A percentile compares a stretch with the other conserved stretches of the same genome.
Conservation (phyloP, 768 basidiomycete species). For the Sarcodon aspratus region DNA sequence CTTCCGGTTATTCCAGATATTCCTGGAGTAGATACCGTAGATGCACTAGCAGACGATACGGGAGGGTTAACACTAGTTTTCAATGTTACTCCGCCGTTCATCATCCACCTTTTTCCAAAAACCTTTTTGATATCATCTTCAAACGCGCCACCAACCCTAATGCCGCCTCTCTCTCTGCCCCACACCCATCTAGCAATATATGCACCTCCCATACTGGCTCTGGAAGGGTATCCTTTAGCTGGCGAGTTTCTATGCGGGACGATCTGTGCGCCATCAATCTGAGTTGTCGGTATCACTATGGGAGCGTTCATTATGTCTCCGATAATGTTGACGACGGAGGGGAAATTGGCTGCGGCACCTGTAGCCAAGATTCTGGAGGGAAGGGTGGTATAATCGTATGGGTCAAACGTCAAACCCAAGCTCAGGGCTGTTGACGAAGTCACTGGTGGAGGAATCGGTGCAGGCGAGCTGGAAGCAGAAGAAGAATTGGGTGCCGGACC, state of each 20-base stretch:
- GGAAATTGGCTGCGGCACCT: conserved; percentile 79
- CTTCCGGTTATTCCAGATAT: conserved; percentile 3
- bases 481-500: conserved; percentile 14
- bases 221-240: conserved; percentile 52
- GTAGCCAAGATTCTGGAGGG: conserved; percentile 59
- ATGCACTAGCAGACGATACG: conserved; percentile 9
- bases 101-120: conserved; percentile 64
- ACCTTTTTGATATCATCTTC: conserved; percentile 73
- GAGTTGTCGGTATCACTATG: conserved; percentile 62
- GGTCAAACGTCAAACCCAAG: conserved; percentile 65
- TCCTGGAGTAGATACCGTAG: background rate
- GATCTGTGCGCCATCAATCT: conserved; percentile 67
- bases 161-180: conserved; percentile 47
- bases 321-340: conserved; percentile 66
- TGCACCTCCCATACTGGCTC: conserved; percentile 63
- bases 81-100: conserved; percentile 43
- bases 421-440: conserved; percentile 20
- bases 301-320: conserved; percentile 79
- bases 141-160: conserved; percentile 41
- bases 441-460: conserved; percentile 6
- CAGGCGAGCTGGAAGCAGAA: conserved; percentile 11
- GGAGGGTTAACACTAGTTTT: conserved; percentile 47
- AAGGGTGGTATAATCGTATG: conserved; percentile 58
- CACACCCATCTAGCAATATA: conserved; percentile 83
- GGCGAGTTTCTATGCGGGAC: conserved; percentile 68